Percentiles rank a stretch among this genome's conserved stretches.
Conservation (phyloP, 345 rosid species). For the Clausena lansium region DNA sequence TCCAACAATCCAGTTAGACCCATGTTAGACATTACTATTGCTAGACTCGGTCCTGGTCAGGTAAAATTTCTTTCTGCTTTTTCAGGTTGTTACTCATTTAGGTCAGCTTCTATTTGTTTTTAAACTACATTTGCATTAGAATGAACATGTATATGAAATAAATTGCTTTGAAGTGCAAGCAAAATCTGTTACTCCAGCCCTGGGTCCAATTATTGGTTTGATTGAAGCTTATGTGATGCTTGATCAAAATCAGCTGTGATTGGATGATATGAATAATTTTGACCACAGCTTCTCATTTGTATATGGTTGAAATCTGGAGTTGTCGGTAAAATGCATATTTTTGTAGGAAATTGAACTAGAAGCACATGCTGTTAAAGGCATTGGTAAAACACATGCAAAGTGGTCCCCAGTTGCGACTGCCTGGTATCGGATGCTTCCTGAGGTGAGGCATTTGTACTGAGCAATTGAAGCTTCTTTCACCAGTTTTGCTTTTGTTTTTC, state of each 20-base stretch:
- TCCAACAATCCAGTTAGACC: conserved; percentile 50
- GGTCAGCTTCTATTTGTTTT: not conserved
- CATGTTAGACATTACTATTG: conserved; percentile 55
- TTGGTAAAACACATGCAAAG: conserved; percentile 90
- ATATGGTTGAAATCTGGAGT: not conserved
- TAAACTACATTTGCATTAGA: not conserved
- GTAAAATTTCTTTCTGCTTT: conserved; percentile 29
- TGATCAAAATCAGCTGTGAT: not conserved
- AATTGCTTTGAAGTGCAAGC: not conserved
- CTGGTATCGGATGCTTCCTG: conserved; percentile 97
- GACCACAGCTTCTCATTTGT: conserved; percentile 5
- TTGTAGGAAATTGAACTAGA: conserved; percentile 91
- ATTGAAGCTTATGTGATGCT: not conserved
- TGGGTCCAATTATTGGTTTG: not conserved
- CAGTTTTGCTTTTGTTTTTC: not conserved
- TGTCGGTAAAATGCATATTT: not conserved
- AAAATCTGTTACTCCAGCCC: not conserved
- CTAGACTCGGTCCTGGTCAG: conserved; percentile 87
- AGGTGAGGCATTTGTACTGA: conserved; percentile 40
- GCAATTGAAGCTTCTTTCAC: not conserved
- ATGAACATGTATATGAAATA: not conserved
- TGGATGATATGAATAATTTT: not conserved
- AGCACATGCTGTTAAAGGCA: conserved; percentile 93
- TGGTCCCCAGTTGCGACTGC: conserved; percentile 99
- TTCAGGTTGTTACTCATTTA: not conserved